Evolutionary conservation across 2,329 filamentous ascomycete species (phyloP).

Genomic region (Acephala macrosclerotiorum): DNA sequence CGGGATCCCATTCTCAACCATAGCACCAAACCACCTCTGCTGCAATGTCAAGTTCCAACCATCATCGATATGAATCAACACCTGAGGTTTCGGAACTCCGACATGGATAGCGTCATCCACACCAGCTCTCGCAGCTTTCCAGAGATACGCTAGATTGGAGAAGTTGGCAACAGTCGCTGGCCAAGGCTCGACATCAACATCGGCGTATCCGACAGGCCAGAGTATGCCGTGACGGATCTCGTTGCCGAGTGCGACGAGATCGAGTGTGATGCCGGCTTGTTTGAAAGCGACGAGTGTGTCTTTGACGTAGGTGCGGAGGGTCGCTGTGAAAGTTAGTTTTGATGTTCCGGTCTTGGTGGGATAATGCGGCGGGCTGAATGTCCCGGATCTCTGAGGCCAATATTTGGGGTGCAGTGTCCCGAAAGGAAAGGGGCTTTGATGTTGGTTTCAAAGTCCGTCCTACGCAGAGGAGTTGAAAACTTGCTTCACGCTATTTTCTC

Average conservation of each 20-base stretch:
- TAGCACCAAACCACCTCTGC: constrained; percentile 67
- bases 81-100: constrained; percentile 60
- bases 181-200: constrained; percentile 46
- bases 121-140: constrained; percentile 64
- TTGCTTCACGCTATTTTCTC: background rate
- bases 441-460: background rate
- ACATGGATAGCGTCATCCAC: constrained; percentile 66
- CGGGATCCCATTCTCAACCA: constrained; percentile 59
- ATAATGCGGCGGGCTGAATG: background rate
- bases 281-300: constrained; percentile 68
- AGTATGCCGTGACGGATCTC: constrained; percentile 74
- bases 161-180: constrained; percentile 49
- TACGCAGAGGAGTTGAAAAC: background rate
- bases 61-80: constrained; percentile 78
- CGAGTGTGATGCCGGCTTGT: constrained; percentile 59
- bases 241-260: constrained; percentile 76
- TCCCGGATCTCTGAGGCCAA: background rate
- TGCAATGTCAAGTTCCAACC: constrained; percentile 74
- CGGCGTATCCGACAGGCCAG: constrained; percentile 67
- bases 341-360: background rate
- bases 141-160: constrained; percentile 66
- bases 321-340: constrained; percentile 49
- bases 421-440: background rate
- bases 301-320: constrained; percentile 72
- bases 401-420: background rate